Evolutionary conservation across 306 rosid species (phyloP).

Genomic region (Biancaea sappan): DNA sequence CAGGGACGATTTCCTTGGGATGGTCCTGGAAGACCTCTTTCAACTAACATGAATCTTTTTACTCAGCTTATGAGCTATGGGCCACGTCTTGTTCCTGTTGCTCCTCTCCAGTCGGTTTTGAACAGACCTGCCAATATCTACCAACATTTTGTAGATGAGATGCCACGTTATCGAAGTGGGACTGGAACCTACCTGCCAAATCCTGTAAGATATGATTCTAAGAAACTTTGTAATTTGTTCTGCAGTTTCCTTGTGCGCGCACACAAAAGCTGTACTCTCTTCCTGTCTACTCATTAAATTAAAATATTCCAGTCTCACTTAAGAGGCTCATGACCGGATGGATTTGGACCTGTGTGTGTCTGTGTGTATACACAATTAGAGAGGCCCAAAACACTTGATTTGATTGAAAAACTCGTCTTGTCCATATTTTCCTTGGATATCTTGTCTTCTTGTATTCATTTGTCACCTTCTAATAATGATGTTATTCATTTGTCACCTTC

Average conservation of each 20-base stretch:
- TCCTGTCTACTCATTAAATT: too few relatives aligned
- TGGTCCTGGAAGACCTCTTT: constrained; percentile 76
- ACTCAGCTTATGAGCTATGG: constrained; percentile 57
- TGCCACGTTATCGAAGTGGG: constrained; percentile 74
- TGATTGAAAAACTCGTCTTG: too few relatives aligned
- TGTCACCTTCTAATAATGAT: background rate
- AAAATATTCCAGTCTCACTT: too few relatives aligned
- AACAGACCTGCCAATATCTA: constrained; percentile 62
- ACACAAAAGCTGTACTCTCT: too few relatives aligned
- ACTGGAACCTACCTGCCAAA: constrained; percentile 88
- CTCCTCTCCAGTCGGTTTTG: constrained; percentile 62
- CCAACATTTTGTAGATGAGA: constrained; percentile 62
- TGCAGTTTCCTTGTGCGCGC: background rate
- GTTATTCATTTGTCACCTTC: too few relatives aligned
- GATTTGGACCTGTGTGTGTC: too few relatives aligned
- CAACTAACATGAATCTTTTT: constrained; percentile 61
- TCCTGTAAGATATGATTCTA: constrained; percentile 60
- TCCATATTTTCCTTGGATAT: background rate
- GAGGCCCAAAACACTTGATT: too few relatives aligned
- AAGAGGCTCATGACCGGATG: too few relatives aligned
- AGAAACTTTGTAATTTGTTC: background rate
- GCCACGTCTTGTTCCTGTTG: constrained; percentile 59
- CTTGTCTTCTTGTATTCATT: background rate
- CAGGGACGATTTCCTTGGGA: constrained; percentile 75
- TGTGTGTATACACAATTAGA: too few relatives aligned